phyloP scores from a whole-genome alignment of 1,284 basidiomycete genomes.

The Leccinum huronense region DNA sequence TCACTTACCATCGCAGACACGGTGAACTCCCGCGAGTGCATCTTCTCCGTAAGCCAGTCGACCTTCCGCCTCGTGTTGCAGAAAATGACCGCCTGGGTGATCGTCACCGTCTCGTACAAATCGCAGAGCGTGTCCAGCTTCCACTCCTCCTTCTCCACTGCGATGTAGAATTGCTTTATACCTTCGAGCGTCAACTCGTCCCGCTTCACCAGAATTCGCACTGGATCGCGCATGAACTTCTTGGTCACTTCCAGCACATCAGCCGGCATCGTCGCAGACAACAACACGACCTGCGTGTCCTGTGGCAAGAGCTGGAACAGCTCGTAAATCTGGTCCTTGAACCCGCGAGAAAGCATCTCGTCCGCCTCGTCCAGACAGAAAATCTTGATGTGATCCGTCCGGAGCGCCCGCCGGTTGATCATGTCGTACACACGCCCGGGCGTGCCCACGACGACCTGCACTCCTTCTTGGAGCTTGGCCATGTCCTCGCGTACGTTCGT shows the following conservation, averaged over 20 bases:
- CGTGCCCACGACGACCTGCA: constrained; percentile 96
- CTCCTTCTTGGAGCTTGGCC: constrained; percentile 95
- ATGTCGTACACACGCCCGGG: constrained; percentile 99
- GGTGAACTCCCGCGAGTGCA: constrained; percentile 85
- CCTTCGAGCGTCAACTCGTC: constrained; percentile 99
- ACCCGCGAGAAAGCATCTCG: constrained; percentile 95
- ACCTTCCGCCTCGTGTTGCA: constrained; percentile 99
- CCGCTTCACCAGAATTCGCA: constrained; percentile 98
- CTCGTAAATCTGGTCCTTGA: constrained; percentile 99
- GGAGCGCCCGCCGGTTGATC: constrained; percentile 91
- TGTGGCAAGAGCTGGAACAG: constrained; percentile 99
- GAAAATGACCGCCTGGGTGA: constrained; percentile 99
- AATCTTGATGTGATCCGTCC: constrained; percentile 99
- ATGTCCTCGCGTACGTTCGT: constrained; percentile 98
- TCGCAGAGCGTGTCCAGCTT: constrained; percentile 99
- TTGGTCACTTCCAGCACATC: constrained; percentile 99
- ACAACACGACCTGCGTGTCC: constrained; percentile 94
- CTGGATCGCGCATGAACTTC: constrained; percentile 99
- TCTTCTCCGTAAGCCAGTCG: constrained; percentile 98
- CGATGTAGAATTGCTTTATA: constrained; percentile 99
- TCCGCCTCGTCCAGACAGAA: constrained; percentile 97
- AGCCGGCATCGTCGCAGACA: constrained; percentile 94
- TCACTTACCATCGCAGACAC: constrained; percentile 70
- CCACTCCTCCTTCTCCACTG: constrained; percentile 99
- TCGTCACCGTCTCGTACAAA: constrained; percentile 96